These are phyloP conservation scores for Camillea tinctor DNA, from an alignment of 2,329 filamentous ascomycete species.

Conservation along the genomic window DNA sequence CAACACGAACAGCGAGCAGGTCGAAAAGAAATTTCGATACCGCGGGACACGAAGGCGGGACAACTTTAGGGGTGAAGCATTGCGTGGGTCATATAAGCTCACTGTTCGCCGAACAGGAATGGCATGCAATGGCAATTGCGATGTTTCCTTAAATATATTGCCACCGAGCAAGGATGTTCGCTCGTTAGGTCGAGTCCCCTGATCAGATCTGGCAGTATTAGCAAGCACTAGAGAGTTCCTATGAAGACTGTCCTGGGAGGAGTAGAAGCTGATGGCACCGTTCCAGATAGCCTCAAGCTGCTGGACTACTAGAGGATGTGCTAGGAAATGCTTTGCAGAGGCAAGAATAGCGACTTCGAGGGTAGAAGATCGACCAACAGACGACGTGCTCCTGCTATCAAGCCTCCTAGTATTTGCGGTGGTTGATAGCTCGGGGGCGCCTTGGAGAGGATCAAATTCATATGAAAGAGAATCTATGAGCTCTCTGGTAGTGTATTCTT, in stretches of 20 bases:
- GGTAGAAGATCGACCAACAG: conserved; percentile 78
- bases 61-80: conserved; percentile 88
- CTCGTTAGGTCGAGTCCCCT: conserved; percentile 39
- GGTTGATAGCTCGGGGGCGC: conserved; percentile 54
- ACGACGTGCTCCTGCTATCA: conserved; percentile 44
- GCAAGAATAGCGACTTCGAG: conserved; percentile 91
- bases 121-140: conserved; percentile 33
- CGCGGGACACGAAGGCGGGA: conserved; percentile 87
- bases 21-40: conserved; percentile 88
- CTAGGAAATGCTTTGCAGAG: conserved; percentile 87
- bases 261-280: conserved; percentile 92
- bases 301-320: conserved; percentile 87
- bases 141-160: conserved; percentile 32
- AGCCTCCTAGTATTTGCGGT: conserved; percentile 36
- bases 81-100: conserved; percentile 83
- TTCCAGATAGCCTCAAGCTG: conserved; percentile 98
- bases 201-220: conserved; percentile 23
- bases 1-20: conserved; percentile 79
- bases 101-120: conserved; percentile 67
- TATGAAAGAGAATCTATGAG: conserved; percentile 93
- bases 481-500: conserved; percentile 85
- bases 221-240: conserved; percentile 46
- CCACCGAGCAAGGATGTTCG: conserved; percentile 52
- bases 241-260: conserved; percentile 80
- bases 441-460: conserved; percentile 91